These are phyloP conservation scores for Didymosphaeria variabile DNA, from an alignment of 2,329 filamentous ascomycete genomes.

Conservation along the genomic window DNA sequence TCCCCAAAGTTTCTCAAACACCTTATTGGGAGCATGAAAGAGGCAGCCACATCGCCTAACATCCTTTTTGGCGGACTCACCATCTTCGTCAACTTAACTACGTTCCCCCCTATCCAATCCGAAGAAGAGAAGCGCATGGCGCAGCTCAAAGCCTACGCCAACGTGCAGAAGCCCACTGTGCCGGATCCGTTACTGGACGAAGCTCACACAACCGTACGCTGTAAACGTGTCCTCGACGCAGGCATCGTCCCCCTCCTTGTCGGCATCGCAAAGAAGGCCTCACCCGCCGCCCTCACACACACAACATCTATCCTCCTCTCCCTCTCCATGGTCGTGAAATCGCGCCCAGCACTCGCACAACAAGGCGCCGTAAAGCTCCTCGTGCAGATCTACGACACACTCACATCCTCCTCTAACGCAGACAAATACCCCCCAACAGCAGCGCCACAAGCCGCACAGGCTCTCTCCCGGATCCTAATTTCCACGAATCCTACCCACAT, in stretches of 20 bases:
- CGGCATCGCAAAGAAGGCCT: slow-evolving; percentile 76
- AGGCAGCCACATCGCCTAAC: slow-evolving; percentile 57
- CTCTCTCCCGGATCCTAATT: slow-evolving; percentile 84
- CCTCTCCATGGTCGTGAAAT: slow-evolving; percentile 75
- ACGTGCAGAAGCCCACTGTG: slow-evolving; percentile 72
- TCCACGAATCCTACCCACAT: slow-evolving; percentile 85
- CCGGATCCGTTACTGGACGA: slow-evolving; percentile 78
- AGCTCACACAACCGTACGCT: slow-evolving; percentile 76
- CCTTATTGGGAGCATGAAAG: slow-evolving; percentile 69
- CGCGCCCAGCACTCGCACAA: slow-evolving; percentile 83
- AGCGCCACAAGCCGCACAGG: slow-evolving; percentile 73
- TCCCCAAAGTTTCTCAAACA: slow-evolving; percentile 74
- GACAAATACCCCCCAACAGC: slow-evolving; percentile 47
- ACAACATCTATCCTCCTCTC: slow-evolving; percentile 80
- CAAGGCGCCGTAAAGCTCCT: slow-evolving; percentile 92
- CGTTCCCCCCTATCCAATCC: slow-evolving; percentile 77
- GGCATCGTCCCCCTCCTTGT: slow-evolving; percentile 81
- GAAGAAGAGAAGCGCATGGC: slow-evolving; percentile 93
- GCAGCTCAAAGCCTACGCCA: slow-evolving; percentile 93
- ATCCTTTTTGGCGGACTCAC: slow-evolving; percentile 86
- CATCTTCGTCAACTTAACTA: slow-evolving; percentile 84
- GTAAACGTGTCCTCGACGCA: slow-evolving; percentile 79
- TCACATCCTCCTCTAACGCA: slow-evolving; percentile 46
- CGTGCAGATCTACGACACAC: slow-evolving; percentile 72
- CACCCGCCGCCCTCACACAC: slow-evolving; percentile 74